Evolutionary conservation across 2,329 filamentous ascomycete genomes (phyloP).

Genomic region (Diaporthe ampelina): DNA sequence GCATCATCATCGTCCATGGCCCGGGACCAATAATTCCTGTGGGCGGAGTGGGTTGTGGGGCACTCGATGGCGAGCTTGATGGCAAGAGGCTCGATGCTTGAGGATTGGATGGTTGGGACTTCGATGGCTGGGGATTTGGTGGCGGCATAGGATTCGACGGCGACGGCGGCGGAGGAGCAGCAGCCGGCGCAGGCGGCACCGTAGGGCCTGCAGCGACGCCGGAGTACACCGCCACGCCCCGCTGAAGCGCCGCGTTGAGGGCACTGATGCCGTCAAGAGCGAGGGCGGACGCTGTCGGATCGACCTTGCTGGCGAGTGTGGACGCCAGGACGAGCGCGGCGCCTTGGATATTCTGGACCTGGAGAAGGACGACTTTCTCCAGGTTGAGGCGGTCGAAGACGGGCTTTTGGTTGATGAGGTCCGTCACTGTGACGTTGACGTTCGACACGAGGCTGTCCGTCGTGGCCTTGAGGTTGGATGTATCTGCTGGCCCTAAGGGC

Average conservation of each 20-base stretch:
- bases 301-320: slow-evolving; percentile 76
- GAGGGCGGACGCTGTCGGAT: slow-evolving; percentile 73
- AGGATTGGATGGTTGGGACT: background rate
- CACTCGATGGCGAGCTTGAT: background rate
- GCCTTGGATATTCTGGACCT: slow-evolving; percentile 87
- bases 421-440: slow-evolving; percentile 58
- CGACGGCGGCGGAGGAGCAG: background rate
- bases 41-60: slow-evolving; percentile 49
- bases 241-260: slow-evolving; percentile 78
- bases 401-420: slow-evolving; percentile 55
- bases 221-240: background rate
- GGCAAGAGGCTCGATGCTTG: background rate
- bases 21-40: slow-evolving; percentile 72
- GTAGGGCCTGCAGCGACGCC: too few species aligned
- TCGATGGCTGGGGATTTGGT: background rate
- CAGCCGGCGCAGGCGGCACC: background rate
- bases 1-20: slow-evolving; percentile 10
- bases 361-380: slow-evolving; percentile 86
- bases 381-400: slow-evolving; percentile 72
- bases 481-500: background rate
- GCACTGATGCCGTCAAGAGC: slow-evolving; percentile 76
- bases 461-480: background rate
- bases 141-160: background rate
- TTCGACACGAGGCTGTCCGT: slow-evolving; percentile 25
- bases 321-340: slow-evolving; percentile 76